These are phyloP conservation scores for Sporisorium exsertum DNA, from an alignment of 1,284 basidiomycete genomes.

Conservation along the genomic window DNA sequence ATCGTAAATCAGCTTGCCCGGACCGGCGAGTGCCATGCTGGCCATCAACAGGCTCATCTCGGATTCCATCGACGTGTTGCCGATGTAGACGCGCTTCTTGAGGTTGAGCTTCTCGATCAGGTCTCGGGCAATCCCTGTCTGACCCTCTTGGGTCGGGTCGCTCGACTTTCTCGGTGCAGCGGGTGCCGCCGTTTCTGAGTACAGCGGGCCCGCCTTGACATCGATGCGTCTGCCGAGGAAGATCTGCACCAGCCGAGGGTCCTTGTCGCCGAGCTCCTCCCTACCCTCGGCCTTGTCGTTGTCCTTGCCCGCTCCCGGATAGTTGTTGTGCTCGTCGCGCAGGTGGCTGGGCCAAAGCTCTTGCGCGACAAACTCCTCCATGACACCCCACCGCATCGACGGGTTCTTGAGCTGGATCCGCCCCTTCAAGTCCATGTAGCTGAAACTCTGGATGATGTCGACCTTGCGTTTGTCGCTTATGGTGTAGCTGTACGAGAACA, in stretches of 20 bases:
- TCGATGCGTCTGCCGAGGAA: constrained; percentile 54
- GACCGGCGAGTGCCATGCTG: constrained; percentile 87
- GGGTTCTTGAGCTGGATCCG: constrained; percentile 86
- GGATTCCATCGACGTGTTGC: constrained; percentile 98
- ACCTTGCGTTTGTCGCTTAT: constrained; percentile 47
- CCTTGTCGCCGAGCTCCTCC: constrained; percentile 52
- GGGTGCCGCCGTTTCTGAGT: constrained; percentile 19
- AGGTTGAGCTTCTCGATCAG: constrained; percentile 74
- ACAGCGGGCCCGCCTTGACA: constrained; percentile 24
- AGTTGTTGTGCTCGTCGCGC: constrained; percentile 40
- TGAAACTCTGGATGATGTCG: constrained; percentile 81
- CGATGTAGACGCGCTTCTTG: constrained; percentile 87
- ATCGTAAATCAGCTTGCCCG: constrained; percentile 92
- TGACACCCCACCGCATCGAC: constrained; percentile 81
- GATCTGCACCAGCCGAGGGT: constrained; percentile 59
- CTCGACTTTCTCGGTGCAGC: constrained; percentile 40
- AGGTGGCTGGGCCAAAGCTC: constrained; percentile 43
- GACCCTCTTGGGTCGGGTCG: constrained; percentile 49
- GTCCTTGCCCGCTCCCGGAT: constrained; percentile 37
- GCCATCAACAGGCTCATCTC: constrained; percentile 95
- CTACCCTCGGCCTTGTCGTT: constrained; percentile 27
- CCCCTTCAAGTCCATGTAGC: constrained; percentile 85
- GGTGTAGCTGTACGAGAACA: constrained; percentile 59
- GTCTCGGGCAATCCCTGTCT: constrained; percentile 51
- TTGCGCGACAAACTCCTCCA: constrained; percentile 83